Conservation (phyloP, 441 rosid genomes). For the Capsella rubella region DNA sequence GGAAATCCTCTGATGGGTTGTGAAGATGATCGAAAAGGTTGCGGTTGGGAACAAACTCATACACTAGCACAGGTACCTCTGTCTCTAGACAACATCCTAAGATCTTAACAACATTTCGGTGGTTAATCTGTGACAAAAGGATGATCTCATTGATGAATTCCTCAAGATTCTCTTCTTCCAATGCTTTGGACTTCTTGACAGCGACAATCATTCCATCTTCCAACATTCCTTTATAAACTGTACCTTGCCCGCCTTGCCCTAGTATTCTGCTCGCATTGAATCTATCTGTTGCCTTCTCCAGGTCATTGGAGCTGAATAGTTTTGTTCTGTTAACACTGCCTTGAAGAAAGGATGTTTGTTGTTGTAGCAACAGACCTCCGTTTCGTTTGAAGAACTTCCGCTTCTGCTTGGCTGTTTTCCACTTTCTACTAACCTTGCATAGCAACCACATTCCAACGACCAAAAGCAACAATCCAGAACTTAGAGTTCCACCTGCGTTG, state of each 20-base stretch:
- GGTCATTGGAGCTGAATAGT: slow-evolving; percentile 49
- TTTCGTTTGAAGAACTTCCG: slow-evolving; percentile 50
- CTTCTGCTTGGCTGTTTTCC: slow-evolving; percentile 39
- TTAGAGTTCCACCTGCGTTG: slow-evolving; percentile 30
- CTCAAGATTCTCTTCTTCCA: slow-evolving; percentile 43
- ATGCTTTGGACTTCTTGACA: slow-evolving; percentile 50
- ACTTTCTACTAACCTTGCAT: slow-evolving; percentile 26
- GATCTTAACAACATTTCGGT: slow-evolving; percentile 58
- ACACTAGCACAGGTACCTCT: slow-evolving; percentile 54
- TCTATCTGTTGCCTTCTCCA: slow-evolving; percentile 52
- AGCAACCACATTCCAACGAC: slow-evolving; percentile 26
- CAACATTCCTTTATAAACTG: slow-evolving; percentile 60
- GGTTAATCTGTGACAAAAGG: slow-evolving; percentile 54
- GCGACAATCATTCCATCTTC: slow-evolving; percentile 58
- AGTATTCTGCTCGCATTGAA: slow-evolving; percentile 47
- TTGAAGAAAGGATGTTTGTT: slow-evolving; percentile 37
- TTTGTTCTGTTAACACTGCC: slow-evolving; percentile 40
- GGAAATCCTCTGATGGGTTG: slow-evolving; percentile 32
- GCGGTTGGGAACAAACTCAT: slow-evolving; percentile 57
- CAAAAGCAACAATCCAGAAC: slow-evolving; percentile 29
- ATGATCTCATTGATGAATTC: slow-evolving; percentile 61
- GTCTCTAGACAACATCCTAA: slow-evolving; percentile 66
- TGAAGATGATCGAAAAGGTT: slow-evolving; percentile 50
- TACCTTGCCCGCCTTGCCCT: slow-evolving; percentile 57
- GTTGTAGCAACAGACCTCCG: slow-evolving; percentile 56